Conservation (phyloP, 2,329 filamentous ascomycete species). For the Cladobotryum mycophilum region DNA sequence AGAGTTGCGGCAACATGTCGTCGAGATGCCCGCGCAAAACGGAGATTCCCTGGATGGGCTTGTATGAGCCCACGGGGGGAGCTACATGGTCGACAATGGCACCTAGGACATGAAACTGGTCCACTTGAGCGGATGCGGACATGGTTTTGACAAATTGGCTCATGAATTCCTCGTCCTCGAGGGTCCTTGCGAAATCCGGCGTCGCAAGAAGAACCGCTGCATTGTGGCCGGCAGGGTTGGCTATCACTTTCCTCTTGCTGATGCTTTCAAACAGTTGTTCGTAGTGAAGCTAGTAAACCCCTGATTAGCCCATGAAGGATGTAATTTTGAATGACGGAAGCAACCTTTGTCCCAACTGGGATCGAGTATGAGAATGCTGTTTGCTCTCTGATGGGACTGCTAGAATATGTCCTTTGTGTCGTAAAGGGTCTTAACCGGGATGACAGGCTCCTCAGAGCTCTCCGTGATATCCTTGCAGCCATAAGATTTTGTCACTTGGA, state of each 20-base stretch:
- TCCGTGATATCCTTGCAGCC: constrained; percentile 15
- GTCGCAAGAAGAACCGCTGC: constrained; percentile 47
- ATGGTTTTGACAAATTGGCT: constrained; percentile 39
- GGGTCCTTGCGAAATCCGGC: constrained; percentile 39
- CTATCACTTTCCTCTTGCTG: constrained; percentile 18
- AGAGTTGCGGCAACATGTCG: constrained; percentile 40
- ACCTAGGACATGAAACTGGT: constrained; percentile 41
- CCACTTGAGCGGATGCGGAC: constrained; percentile 34
- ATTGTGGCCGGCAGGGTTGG: constrained; percentile 27
- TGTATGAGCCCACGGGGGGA: constrained; percentile 25
- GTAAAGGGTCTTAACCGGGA: not conserved
- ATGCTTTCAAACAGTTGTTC: constrained; percentile 17
- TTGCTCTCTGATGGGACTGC: constrained; percentile 10
- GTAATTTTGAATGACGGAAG: not conserved
- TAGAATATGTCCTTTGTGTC: constrained; percentile 13
- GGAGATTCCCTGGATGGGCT: constrained; percentile 41
- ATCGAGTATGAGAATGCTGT: constrained; percentile 19
- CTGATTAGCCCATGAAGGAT: not conserved
- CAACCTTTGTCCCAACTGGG: constrained; percentile 4
- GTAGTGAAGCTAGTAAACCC: constrained; percentile 13
- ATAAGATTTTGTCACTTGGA: constrained; percentile 13
- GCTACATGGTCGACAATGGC: constrained; percentile 52
- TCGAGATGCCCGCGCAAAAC: constrained; percentile 40
- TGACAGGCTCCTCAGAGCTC: constrained; percentile 16
- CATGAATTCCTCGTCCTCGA: constrained; percentile 41